Evolutionary conservation across 371 early-diverging fungal genomes (phyloP), one percentile per base, ranked within the genome.

Genomic region (Syncephalis fuscata): DNA sequence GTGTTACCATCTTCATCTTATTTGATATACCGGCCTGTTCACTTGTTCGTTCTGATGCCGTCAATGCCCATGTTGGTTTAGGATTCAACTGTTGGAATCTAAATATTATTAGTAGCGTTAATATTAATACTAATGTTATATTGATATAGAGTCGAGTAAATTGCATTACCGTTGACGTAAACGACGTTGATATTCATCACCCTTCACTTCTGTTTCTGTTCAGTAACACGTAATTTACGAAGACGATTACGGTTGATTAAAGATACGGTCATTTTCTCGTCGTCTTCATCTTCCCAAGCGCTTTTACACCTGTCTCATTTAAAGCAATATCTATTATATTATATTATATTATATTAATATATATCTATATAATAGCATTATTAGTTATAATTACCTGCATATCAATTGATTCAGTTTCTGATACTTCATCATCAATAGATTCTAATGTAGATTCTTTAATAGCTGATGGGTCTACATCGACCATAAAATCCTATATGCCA

Each of bases 221-320:
- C 81, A 14, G 65, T 61, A 32, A 63, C 70, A 44, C 88, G 75
- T 32, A 94, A 71, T 59, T 92, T 92, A 48, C 77, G 73, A 43
- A 84, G 63, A 15, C 82, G 71, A 38, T 73, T 75, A 9, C 63
- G 61, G 0, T 64, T 60, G 36, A 63, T 66, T 8, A 94, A 65
- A 14, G 87, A 76, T 3, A 92, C 77, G 17, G 62, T 58, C 16
- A 76, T 52, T 19, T 68, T 61, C 46, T 71, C 70, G 55, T 77
- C 83, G 43, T 83, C 86, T 2, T 78, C 76, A 52, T 88, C 88
- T 20, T 64, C 63, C 84, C 87, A 86, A n/a, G 80, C 82, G 80
- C 62, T 44, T 52, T 59, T 32, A 7, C 11, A 32, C n/a, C n/a
- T n/a, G n/a, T n/a, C n/a, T n/a, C n/a, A n/a, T n/a, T n/a, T n/a